Conservation (phyloP, 2,329 filamentous ascomycete species). For the Sporothrix dimorphospora region DNA sequence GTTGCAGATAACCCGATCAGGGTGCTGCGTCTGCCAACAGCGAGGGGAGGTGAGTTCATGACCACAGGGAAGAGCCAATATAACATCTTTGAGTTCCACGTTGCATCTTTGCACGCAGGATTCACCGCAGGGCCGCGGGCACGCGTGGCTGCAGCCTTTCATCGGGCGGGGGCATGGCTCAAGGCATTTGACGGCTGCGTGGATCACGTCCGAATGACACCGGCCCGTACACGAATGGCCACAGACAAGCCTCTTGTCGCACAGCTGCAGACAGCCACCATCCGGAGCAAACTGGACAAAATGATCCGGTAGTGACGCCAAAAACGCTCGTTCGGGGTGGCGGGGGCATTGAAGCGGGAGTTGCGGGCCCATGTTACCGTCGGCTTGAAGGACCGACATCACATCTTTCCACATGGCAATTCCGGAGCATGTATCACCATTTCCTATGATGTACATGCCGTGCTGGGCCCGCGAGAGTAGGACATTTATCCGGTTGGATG, state of each 20-base stretch:
- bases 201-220: constrained; percentile 54
- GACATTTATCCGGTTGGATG: constrained; percentile 70
- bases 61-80: constrained; percentile 50
- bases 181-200: constrained; percentile 51
- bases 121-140: constrained; percentile 49
- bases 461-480: constrained; percentile 67
- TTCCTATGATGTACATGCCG: constrained; percentile 73
- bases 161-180: constrained; percentile 49
- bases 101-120: constrained; percentile 46
- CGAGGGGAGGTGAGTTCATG: constrained; percentile 42
- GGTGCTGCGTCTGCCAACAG: constrained; percentile 51
- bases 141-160: constrained; percentile 50
- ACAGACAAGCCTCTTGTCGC: constrained; percentile 52
- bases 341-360: constrained; percentile 64
- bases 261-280: constrained; percentile 61
- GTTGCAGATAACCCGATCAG: constrained; percentile 52
- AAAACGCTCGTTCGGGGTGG: constrained; percentile 57
- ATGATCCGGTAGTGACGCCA: constrained; percentile 58
- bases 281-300: constrained; percentile 62
- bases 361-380: constrained; percentile 51
- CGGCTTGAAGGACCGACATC: constrained; percentile 52
- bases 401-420: constrained; percentile 68
- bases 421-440: constrained; percentile 58
- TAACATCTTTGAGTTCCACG: constrained; percentile 39
- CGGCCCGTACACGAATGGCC: constrained; percentile 52